Conservation (phyloP, 768 basidiomycete species). For the Gloeopeniophorella convolvens region DNA sequence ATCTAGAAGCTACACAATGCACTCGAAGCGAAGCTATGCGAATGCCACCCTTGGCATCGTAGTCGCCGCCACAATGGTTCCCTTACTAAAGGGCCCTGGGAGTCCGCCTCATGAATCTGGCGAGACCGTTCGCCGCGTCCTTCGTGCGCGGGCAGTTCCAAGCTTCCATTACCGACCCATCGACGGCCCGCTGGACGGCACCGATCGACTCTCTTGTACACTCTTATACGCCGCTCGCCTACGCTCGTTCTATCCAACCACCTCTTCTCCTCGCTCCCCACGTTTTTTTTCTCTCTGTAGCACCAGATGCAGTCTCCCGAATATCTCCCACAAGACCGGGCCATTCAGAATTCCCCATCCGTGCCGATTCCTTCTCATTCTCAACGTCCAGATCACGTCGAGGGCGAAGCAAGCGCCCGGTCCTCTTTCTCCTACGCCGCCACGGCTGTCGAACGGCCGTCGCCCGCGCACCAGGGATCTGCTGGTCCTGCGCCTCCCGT, state of each 20-base stretch:
- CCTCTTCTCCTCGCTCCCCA: not conserved
- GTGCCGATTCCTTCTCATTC: too few relatives aligned
- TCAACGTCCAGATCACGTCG: not conserved
- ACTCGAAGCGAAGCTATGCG: not conserved
- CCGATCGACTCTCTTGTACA: conserved; percentile 1
- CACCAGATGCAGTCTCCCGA: not conserved
- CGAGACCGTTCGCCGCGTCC: not conserved
- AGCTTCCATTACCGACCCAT: not conserved
- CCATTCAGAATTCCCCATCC: not conserved
- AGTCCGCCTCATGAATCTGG: not conserved
- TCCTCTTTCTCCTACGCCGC: not conserved
- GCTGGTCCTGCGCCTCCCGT: conserved; percentile 9
- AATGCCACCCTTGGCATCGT: not conserved
- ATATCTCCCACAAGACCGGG: not conserved
- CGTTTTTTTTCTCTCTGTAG: not conserved
- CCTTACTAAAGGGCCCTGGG: not conserved
- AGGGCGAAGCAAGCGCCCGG: not conserved
- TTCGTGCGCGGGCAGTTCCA: not conserved
- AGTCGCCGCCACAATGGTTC: not conserved
- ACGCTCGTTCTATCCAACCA: not conserved
- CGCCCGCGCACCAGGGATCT: not conserved
- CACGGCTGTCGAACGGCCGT: not conserved
- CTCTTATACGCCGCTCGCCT: too few relatives aligned
- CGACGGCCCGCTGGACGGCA: conserved; percentile 2
- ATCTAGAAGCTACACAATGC: not conserved